These are phyloP conservation scores for Globisporangium solare DNA, from an alignment of 352 stramenopile species.

Conservation along the genomic window DNA sequence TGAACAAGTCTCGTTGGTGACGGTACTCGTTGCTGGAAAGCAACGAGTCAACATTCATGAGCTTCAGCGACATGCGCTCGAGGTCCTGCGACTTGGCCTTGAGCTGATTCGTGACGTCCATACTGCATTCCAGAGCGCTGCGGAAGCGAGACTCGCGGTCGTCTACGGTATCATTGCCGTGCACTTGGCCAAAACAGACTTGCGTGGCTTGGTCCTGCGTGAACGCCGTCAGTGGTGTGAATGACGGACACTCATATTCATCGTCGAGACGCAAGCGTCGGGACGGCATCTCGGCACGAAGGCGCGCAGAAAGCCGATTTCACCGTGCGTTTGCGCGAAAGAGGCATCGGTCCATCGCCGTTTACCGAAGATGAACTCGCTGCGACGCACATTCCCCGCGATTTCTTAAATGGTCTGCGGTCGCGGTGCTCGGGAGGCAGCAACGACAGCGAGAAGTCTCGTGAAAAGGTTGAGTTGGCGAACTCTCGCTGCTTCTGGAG, in stretches of 20 bases:
- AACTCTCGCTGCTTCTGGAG: background rate
- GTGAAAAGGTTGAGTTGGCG: slow-evolving; percentile 13
- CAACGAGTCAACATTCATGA: slow-evolving; percentile 21
- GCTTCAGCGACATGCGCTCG: slow-evolving; percentile 29
- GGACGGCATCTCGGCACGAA: slow-evolving; percentile 22
- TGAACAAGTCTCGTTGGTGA: slow-evolving; percentile 17
- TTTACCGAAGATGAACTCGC: background rate
- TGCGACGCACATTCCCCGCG: slow-evolving; percentile 5
- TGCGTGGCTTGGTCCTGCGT: slow-evolving; percentile 30
- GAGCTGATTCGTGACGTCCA: slow-evolving; percentile 31
- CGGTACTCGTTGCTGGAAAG: slow-evolving; percentile 18
- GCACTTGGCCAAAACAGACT: slow-evolving; percentile 12
- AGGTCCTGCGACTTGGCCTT: slow-evolving; percentile 36
- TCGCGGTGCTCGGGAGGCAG: slow-evolving; percentile 28
- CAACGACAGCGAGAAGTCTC: slow-evolving; percentile 27
- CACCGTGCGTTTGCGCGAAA: slow-evolving; percentile 12
- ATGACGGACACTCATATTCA: slow-evolving; percentile 12
- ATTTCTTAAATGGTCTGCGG: slow-evolving; percentile 2
- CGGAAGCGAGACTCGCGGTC: slow-evolving; percentile 14
- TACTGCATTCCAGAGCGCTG: slow-evolving; percentile 30
- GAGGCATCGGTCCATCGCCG: no score
- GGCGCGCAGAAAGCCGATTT: slow-evolving; percentile 32
- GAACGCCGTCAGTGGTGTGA: slow-evolving; percentile 22
- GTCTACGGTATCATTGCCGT: background rate
- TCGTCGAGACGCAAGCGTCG: background rate